phyloP scores from a whole-genome alignment of 805 yeast species.

The Candida arabinofermentans region DNA sequence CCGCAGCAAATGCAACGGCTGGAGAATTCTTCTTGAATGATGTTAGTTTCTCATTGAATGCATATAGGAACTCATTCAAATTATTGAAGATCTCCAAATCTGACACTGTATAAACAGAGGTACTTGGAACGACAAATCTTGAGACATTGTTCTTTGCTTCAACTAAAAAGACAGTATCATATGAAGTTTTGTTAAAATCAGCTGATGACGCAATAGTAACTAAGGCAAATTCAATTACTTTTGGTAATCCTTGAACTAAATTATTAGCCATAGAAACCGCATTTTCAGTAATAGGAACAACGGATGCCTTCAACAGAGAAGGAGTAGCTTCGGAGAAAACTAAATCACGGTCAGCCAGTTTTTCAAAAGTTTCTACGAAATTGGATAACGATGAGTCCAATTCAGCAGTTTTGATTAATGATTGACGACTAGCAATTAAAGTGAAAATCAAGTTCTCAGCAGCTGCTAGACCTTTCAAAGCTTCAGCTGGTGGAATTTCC shows the following conservation, averaged over 20 bases:
- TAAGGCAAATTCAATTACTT: slow-evolving; percentile 33
- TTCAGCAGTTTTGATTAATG: slow-evolving; percentile 35
- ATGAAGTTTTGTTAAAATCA: slow-evolving; percentile 3
- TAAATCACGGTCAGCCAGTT: neutral
- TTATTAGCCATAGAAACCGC: slow-evolving; percentile 1
- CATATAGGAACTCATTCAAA: slow-evolving; percentile 21
- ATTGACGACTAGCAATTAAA: slow-evolving; percentile 50
- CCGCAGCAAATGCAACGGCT: slow-evolving; percentile 42
- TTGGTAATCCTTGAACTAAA: slow-evolving; percentile 33
- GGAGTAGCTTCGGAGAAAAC: neutral
- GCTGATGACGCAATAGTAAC: slow-evolving; percentile 10
- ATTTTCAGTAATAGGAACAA: neutral
- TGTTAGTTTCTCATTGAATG: slow-evolving; percentile 27
- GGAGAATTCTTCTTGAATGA: slow-evolving; percentile 34
- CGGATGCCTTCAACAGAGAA: slow-evolving; percentile 4
- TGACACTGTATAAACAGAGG: slow-evolving; percentile 11
- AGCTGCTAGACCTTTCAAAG: slow-evolving; percentile 72
- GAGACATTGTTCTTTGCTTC: slow-evolving; percentile 26
- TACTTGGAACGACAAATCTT: slow-evolving; percentile 1
- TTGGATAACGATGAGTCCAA: slow-evolving; percentile 8
- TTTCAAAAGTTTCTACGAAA: slow-evolving; percentile 5
- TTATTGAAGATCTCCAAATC: slow-evolving; percentile 15
- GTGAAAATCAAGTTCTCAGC: slow-evolving; percentile 65
- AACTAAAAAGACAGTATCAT: slow-evolving; percentile 13
- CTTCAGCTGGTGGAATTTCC: slow-evolving; percentile 72